Evolutionary conservation across 2,329 filamentous ascomycete genomes (phyloP), one percentile per base, ranked within the genome.

Genomic region (Aspergillus pseudoterreus): DNA sequence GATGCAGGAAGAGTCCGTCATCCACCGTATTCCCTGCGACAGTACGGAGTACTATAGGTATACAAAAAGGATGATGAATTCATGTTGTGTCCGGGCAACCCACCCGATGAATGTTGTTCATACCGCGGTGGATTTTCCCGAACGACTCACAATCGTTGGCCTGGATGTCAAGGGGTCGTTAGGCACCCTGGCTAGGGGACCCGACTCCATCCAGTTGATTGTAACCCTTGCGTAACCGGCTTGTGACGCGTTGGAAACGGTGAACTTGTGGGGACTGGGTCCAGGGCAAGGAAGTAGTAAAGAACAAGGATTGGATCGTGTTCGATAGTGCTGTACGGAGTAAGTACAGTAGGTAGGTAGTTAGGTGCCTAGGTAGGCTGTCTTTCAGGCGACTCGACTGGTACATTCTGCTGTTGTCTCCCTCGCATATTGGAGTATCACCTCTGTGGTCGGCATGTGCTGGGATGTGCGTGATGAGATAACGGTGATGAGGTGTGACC

Each of bases 181-280:
- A 38, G 15, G 27, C 10, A 35, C 33, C 33, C 11, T 12, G 12
- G 14, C 35, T 17, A 38, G 35, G 35, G 35, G 35, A 17, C 14
- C 22, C 35, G 44, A 33, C 43, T 22, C 41, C 45, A 47, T 41
- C 38, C 43, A 41, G 43, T 49, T 52, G 52, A 52, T 54, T 51
- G 51, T 55, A 58, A 57, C 56, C 57, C 59, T 61, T 60, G 57
- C 59, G 57, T 61, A 60, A 58, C 39, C 56, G 46, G 46, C 43
- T 52, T 53, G 54, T 61, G 56, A 61, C 54, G 57, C 57, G 57
- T 56, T 57, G 56, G 49, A 56, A 60, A 58, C 57, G 57, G 57
- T 60, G 58, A 60, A 60, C 58, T 57, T 60, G 58, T 57, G 58
- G 58, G 55, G 58, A 59, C 52, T 30, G 47, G 38, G 33, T 50